Percentiles rank a stretch among this genome's conserved stretches.
Evolutionary conservation across 345 rosid species (phyloP).

Genomic region (Eucalyptus lansdowneana): DNA sequence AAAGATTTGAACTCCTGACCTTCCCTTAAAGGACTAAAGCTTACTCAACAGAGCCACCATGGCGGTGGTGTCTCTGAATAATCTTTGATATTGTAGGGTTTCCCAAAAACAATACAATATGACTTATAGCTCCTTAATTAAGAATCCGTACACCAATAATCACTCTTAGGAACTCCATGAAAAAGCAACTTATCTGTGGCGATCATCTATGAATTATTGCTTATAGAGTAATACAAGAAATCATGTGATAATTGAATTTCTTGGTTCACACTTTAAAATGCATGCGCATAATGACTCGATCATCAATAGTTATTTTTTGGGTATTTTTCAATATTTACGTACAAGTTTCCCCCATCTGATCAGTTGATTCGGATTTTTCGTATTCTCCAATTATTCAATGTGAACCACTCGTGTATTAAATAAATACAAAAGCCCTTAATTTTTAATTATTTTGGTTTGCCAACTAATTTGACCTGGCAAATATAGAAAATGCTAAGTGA

Average conservation of each 20-base stretch:
- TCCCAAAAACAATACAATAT: not conserved
- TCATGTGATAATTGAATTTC: not conserved
- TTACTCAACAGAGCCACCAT: too few relatives aligned
- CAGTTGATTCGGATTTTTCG: not conserved
- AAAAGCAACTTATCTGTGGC: not conserved
- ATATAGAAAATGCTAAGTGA: not conserved
- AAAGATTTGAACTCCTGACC: too few relatives aligned
- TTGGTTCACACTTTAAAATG: not conserved
- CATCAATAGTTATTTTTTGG: not conserved
- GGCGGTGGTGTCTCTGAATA: too few relatives aligned
- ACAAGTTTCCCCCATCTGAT: not conserved
- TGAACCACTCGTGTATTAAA: not conserved
- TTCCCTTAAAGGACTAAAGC: too few relatives aligned
- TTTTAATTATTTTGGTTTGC: not conserved
- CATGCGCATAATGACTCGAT: not conserved
- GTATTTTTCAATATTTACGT: not conserved
- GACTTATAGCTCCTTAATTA: not conserved
- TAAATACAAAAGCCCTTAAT: not conserved
- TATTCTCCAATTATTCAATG: not conserved
- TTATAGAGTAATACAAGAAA: not conserved
- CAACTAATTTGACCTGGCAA: not conserved
- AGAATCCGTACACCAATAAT: not conserved
- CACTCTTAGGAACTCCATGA: not conserved
- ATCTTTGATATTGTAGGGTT: too few relatives aligned
- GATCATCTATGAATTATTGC: not conserved